Evolutionary conservation across 805 yeast genomes (phyloP).

Genomic region (Dipodascus albidus): DNA sequence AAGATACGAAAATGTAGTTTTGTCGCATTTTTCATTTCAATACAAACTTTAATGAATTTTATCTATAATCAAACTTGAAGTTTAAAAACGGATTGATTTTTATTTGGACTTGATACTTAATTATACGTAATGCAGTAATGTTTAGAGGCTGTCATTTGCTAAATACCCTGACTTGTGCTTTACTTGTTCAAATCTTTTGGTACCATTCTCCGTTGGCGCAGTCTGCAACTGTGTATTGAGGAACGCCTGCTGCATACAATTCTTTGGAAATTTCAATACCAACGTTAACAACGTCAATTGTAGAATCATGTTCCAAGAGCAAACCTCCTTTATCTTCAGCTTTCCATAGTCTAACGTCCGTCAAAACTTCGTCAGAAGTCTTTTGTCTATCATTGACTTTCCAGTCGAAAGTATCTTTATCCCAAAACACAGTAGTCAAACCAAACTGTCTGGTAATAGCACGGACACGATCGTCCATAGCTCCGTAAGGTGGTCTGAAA

Average conservation of each 20-base stretch:
- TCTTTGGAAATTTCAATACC: conserved; percentile 49
- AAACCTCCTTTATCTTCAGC: conserved; percentile 38
- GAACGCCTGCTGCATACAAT: conserved; percentile 29
- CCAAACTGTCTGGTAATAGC: conserved; percentile 75
- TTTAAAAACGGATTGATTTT: too few species aligned
- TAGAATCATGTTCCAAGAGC: conserved; percentile 79
- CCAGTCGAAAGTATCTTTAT: conserved; percentile 89
- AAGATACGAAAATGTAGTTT: too few species aligned
- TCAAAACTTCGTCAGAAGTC: conserved; percentile 40
- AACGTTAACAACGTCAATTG: conserved; percentile 51
- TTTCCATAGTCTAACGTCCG: conserved; percentile 47
- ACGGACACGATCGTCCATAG: conserved; percentile 78
- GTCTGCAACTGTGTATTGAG: conserved; percentile 67
- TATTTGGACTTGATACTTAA: too few species aligned
- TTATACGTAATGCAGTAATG: too few species aligned
- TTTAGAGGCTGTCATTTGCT: too few species aligned
- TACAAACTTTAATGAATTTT: too few species aligned
- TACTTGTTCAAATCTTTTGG: conserved; percentile 8
- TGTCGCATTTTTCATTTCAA: too few species aligned
- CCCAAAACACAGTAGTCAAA: conserved; percentile 84
- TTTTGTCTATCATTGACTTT: conserved; percentile 43
- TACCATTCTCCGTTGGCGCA: conserved; percentile 49
- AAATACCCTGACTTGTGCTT: too few species aligned
- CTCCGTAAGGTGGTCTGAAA: conserved; percentile 97
- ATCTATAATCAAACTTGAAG: too few species aligned